Base-by-base conservation (phyloP, 208 protist species). In the Eutreptiella sp. region DNA sequence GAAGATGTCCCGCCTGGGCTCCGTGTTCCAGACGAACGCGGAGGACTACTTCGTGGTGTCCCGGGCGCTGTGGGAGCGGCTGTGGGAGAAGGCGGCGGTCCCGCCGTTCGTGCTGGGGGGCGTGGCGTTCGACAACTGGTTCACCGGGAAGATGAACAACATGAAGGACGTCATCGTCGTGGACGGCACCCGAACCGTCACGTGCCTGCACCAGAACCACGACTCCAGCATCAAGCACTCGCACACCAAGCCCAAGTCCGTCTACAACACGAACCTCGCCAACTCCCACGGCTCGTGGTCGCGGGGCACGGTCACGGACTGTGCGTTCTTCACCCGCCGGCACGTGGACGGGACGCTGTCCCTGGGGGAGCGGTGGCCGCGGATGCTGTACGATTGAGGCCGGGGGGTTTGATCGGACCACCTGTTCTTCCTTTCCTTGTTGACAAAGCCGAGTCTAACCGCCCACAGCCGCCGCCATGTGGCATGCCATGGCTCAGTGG, bases 51-150 rank as follows among this genome's bases (percentile, higher is more conserved):
- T 74, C 63, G 62, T 63, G 3, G 39, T 74, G 47, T 64, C 38
- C 26, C 21, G 41, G 9, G 26, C 38, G 14, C 53, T 70, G 4
- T 35, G 33, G 23, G 50, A 70, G 23, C 67, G 64, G 59, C 53
- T 70, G 4, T 35, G 33, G 23, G 50, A 70, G 23, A 67, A 58
- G 59, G 11, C 7, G 16, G 55, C 36, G 23, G 47, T 70, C 28
- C 68, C 68, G 50, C 54, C 59, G 28, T 68, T 74, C 53, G 63
- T 74, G 26, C 46, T 74, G 2, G 62, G 68, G 38, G 68, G 68
- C 5, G 58, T 47, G 14, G 68, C 63, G n/a, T 74, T 74, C 53
- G 68, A 74, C 46, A 74, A 74, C 31, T 74, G 68, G 68, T 24
- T 74, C 38, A 62, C 63, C 4, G 64, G 38, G 16, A 39, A 38